Evolutionary conservation across 2,329 filamentous ascomycete genomes (phyloP), one percentile per base, ranked within the genome.

Genomic region (Arthrobotrys sphaeroides): DNA sequence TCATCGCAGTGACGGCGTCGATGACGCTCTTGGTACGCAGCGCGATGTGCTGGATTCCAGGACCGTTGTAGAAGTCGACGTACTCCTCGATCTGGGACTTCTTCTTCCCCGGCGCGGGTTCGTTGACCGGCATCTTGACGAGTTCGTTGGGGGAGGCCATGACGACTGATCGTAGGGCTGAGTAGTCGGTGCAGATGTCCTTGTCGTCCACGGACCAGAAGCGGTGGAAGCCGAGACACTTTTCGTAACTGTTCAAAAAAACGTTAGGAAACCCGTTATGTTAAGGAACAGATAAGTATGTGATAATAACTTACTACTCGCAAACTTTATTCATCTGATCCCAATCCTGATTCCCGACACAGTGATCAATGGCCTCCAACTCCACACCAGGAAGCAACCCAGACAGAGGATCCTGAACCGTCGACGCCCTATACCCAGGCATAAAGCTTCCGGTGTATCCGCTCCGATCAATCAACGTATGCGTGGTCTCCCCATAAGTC

Each of bases 51-150:
- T 97, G 94, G 0, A 97, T 93, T 51, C 94, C 94, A 0, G 94
- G 85, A 0, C 94, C 94, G 59, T 90, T 88, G 85, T 97, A 96
- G 86, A 95, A 97, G 82, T 92, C 86, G 78, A 97, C 89, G 81
- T 90, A 94, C 84, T 97, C 94, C 83, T 97, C 94, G 79, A 98
- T 97, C 84, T 98, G 94, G 9, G 90, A 92, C 83, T 93, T 92
- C 84, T 92, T 94, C 85, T 95, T 95, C 73, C 94, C 94, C 0
- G 88, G 85, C 0, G 94, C 94, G 1, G 94, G 94, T 84, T 97
- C 94, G 85, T 97, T 97, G 87, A 98, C 96, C 80, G 94, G 94
- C 93, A 97, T 97, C 85, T 97, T 97, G 83, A 97, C 93, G 3
- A 91, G 83, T 70, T 94, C 91, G 84, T 94, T 92, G 74, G 89